Percentiles rank a stretch among this genome's conserved stretches.
phyloP scores from a whole-genome alignment of 176 grass and related monocot genomes.

The Tillandsia fasciculata region DNA sequence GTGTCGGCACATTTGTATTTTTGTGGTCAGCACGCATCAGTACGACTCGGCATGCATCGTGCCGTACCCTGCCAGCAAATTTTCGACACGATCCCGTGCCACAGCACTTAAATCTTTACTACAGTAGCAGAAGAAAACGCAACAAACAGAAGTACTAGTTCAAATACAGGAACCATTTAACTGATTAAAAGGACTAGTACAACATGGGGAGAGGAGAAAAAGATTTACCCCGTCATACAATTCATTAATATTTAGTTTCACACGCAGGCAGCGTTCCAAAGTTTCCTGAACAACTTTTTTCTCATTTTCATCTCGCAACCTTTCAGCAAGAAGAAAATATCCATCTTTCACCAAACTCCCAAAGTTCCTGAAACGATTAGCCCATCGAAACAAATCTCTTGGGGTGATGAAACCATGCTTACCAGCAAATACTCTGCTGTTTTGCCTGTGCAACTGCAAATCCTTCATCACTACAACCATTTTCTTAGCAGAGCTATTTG shows the following conservation, averaged over 20 bases:
- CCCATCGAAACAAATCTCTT: slow-evolving; percentile 92
- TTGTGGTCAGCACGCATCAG: no score
- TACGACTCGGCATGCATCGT: no score
- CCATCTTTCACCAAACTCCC: slow-evolving; percentile 86
- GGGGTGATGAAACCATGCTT: slow-evolving; percentile 98
- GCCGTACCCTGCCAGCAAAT: no score
- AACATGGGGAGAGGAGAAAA: not conserved
- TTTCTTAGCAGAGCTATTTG: slow-evolving; percentile 59
- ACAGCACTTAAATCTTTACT: not conserved
- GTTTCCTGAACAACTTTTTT: slow-evolving; percentile 64
- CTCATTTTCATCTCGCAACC: slow-evolving; percentile 80
- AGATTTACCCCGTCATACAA: slow-evolving; percentile 55
- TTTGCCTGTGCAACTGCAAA: slow-evolving; percentile 68
- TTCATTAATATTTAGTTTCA: slow-evolving; percentile 47
- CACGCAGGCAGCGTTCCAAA: slow-evolving; percentile 48
- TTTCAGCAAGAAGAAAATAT: slow-evolving; percentile 92
- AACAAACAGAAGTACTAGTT: not conserved
- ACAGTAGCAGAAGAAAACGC: not conserved
- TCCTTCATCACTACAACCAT: slow-evolving; percentile 97
- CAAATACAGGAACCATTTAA: not conserved
- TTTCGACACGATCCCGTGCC: no score
- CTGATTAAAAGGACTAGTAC: not conserved
- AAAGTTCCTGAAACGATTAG: slow-evolving; percentile 62
- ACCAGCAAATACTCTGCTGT: slow-evolving; percentile 90
- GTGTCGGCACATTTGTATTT: no score